Conservation (phyloP, 2,329 filamentous ascomycete species). For the Clarireedia monteithiana region DNA sequence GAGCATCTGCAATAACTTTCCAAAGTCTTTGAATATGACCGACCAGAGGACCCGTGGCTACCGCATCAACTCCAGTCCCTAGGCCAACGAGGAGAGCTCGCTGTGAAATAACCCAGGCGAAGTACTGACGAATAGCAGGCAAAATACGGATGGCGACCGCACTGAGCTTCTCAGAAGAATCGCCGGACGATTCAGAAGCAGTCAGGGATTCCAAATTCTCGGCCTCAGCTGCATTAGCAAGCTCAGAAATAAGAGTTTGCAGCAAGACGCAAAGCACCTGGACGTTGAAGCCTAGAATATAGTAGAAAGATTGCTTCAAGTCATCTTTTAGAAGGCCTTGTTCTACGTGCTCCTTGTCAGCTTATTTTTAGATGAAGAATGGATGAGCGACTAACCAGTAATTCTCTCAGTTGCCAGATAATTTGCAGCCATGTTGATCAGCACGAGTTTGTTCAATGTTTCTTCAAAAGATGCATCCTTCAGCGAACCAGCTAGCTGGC, state of each 20-base stretch:
- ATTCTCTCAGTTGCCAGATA: constrained; percentile 58
- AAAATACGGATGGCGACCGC: constrained; percentile 52
- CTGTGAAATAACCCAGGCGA: constrained; percentile 55
- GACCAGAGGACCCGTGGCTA: constrained; percentile 39
- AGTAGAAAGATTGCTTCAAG: constrained; percentile 43
- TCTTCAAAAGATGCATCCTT: constrained; percentile 59
- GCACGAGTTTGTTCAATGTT: constrained; percentile 67
- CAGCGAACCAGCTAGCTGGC: constrained; percentile 65
- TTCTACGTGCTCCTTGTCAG: constrained; percentile 21
- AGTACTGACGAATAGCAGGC: constrained; percentile 59
- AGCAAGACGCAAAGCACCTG: constrained; percentile 68
- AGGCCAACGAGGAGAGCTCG: constrained; percentile 39
- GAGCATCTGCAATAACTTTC: constrained; percentile 55
- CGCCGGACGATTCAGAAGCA: constrained; percentile 31
- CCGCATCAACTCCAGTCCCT: constrained; percentile 1
- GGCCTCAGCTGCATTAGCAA: constrained; percentile 41
- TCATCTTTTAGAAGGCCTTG: constrained; percentile 27
- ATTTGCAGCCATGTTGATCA: constrained; percentile 83
- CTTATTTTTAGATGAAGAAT: too few species aligned
- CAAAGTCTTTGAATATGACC: constrained; percentile 54
- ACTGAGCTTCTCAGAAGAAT: constrained; percentile 42
- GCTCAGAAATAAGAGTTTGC: constrained; percentile 60
- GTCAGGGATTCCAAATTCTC: constrained; percentile 38
- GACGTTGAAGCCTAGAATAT: constrained; percentile 69
- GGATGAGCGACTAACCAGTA: constrained; percentile 37